These are phyloP conservation scores for Conidiobolus incongruus DNA, from an alignment of 371 early-diverging fungal species.

Conservation along the genomic window DNA sequence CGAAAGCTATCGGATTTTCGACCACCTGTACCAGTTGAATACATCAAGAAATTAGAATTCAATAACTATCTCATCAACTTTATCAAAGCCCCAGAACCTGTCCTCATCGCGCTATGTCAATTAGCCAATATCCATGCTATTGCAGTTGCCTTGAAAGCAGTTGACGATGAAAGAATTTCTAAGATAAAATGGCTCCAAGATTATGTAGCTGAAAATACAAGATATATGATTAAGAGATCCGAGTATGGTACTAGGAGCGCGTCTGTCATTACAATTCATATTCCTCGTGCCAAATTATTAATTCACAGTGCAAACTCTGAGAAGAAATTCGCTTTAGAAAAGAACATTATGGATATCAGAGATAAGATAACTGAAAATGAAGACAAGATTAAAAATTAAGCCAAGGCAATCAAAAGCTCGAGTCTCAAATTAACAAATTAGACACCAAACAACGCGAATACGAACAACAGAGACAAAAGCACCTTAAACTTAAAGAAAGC, in stretches of 20 bases:
- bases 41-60: slow-evolving; percentile 28
- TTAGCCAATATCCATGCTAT: slow-evolving; percentile 27
- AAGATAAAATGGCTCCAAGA: slow-evolving; percentile 3
- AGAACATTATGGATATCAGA: background rate
- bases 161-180: slow-evolving; percentile 6
- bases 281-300: no score
- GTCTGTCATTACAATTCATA: background rate
- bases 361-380: background rate
- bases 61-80: slow-evolving; percentile 46
- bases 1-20: slow-evolving; percentile 11
- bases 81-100: slow-evolving; percentile 43
- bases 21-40: slow-evolving; percentile 16
- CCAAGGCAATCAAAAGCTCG: slow-evolving; percentile 5
- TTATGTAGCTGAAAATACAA: slow-evolving; percentile 23
- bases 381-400: background rate
- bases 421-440: background rate
- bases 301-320: background rate
- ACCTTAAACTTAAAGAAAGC: slow-evolving; percentile 5
- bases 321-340: background rate
- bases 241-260: slow-evolving; percentile 15
- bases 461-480: slow-evolving; percentile 7
- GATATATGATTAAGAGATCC: slow-evolving; percentile 19
- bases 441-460: background rate
- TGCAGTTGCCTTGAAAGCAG: slow-evolving; percentile 9
- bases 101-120: slow-evolving; percentile 38